Percentiles rank a stretch among this genome's conserved stretches.
Evolutionary conservation across 225 moss, liverwort and hornwort species (phyloP).

Genomic region (Marchantia polymorpha): DNA sequence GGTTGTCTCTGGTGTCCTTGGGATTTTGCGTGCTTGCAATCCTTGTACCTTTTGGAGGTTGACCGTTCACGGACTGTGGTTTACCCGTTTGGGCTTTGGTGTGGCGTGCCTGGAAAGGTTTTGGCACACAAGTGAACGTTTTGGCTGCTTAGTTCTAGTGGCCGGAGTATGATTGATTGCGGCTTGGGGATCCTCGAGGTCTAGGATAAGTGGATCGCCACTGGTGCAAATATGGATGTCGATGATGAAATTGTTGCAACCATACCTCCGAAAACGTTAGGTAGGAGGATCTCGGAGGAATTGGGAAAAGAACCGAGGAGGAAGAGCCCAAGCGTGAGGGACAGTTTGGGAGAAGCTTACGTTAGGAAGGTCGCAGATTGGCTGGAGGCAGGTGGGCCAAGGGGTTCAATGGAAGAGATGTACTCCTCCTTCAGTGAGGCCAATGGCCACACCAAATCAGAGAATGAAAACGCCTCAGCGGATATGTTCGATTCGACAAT

Average conservation of each 20-base stretch:
- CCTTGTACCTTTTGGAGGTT: neutral
- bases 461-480: neutral
- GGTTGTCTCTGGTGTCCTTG: neutral
- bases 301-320: neutral
- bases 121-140: neutral
- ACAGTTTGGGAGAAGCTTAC: slow-evolving; percentile 8
- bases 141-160: neutral
- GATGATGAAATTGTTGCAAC: slow-evolving; percentile 14
- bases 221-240: slow-evolving; percentile 14
- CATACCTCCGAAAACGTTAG: neutral
- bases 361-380: slow-evolving; percentile 19
- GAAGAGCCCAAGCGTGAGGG: slow-evolving; percentile 6
- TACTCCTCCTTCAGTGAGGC: neutral
- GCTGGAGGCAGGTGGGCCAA: slow-evolving; percentile 11
- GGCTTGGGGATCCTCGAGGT: neutral
- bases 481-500: neutral
- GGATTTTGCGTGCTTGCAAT: neutral
- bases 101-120: neutral
- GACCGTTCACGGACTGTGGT: neutral
- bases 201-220: neutral
- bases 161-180: slow-evolving; percentile 8
- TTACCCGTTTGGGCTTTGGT: too few species aligned
- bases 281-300: slow-evolving; percentile 8
- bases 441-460: neutral
- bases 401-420: slow-evolving; percentile 12